These are phyloP conservation scores for Allomyces arbusculus DNA, from an alignment of 192 early-diverging fungal species.

Conservation along the genomic window DNA sequence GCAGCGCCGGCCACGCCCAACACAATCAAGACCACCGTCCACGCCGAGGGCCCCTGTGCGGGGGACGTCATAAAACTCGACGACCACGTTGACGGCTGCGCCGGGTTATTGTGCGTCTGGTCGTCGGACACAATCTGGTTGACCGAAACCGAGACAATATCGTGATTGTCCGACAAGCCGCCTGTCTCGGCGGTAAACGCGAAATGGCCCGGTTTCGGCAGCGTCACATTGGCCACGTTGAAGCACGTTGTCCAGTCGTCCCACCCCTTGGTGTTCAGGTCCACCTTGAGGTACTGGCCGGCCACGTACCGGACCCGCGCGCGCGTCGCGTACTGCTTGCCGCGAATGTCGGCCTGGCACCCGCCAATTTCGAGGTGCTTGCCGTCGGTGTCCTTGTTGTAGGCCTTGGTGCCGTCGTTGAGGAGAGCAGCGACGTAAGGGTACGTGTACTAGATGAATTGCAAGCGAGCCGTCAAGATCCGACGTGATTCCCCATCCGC, in stretches of 20 bases:
- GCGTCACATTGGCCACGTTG: slow-evolving; percentile 44
- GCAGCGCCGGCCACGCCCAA: background rate
- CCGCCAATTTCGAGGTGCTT: slow-evolving; percentile 5
- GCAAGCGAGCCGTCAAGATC: too few relatives aligned
- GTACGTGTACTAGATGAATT: slow-evolving; percentile 24
- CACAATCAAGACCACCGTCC: background rate
- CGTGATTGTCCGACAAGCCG: slow-evolving; percentile 53
- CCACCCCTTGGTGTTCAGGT: slow-evolving; percentile 17
- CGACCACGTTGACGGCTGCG: background rate
- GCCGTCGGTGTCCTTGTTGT: slow-evolving; percentile 29
- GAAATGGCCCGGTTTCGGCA: slow-evolving; percentile 60
- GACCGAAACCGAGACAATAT: slow-evolving; percentile 25
- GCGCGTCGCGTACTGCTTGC: slow-evolving; percentile 12
- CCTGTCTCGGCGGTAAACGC: slow-evolving; percentile 87
- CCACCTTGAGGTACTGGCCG: slow-evolving; percentile 21
- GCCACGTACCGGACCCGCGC: slow-evolving; percentile 24
- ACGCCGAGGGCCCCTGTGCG: background rate
- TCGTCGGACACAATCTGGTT: background rate
- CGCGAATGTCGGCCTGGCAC: slow-evolving; percentile 16
- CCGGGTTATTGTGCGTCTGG: background rate
- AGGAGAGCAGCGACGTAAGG: slow-evolving; percentile 34
- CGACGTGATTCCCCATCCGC: background rate
- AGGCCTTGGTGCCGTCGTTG: slow-evolving; percentile 29
- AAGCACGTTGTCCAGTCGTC: slow-evolving; percentile 38
- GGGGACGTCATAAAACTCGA: background rate